Evolutionary conservation across 169 alveolate genomes (phyloP).

Genomic region (Plasmodium malariae): DNA sequence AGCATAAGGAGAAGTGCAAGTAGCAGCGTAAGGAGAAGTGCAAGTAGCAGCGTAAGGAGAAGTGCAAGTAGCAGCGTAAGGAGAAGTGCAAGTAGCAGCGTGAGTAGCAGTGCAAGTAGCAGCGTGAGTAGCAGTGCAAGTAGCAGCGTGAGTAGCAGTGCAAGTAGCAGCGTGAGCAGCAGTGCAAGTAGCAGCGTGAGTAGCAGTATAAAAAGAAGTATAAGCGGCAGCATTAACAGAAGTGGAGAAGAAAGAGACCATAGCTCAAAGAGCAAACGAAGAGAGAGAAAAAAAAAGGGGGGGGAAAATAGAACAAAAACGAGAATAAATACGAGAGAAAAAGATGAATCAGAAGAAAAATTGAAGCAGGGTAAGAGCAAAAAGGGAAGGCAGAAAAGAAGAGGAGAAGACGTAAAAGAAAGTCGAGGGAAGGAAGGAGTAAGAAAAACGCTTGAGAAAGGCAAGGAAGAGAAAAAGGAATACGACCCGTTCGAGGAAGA

Average conservation of each 20-base stretch:
- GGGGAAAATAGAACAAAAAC: not conserved
- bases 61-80: not conserved
- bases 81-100: not conserved
- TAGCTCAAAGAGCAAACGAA: no score
- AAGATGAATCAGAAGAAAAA: no score
- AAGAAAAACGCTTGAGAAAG: not conserved
- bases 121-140: not conserved
- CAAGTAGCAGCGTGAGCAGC: not conserved
- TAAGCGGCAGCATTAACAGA: conserved; percentile 2
- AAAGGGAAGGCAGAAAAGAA: conserved; percentile 10
- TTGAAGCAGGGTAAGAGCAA: not conserved
- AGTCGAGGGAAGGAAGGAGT: not conserved
- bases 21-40: not conserved
- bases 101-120: not conserved
- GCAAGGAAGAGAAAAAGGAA: conserved; percentile 6
- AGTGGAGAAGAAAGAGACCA: not conserved
- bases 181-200: conserved; percentile 3
- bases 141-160: not conserved
- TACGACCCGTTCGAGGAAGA: conserved; percentile 57
- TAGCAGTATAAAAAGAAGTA: conserved; percentile 1
- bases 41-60: not conserved
- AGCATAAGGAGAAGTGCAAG: not conserved
- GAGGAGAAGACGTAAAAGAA: not conserved
- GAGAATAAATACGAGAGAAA: no score
- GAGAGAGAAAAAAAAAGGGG: no score